Base-by-base conservation (phyloP, 23 red algal species). In the Gracilaria domingensis region DNA sequence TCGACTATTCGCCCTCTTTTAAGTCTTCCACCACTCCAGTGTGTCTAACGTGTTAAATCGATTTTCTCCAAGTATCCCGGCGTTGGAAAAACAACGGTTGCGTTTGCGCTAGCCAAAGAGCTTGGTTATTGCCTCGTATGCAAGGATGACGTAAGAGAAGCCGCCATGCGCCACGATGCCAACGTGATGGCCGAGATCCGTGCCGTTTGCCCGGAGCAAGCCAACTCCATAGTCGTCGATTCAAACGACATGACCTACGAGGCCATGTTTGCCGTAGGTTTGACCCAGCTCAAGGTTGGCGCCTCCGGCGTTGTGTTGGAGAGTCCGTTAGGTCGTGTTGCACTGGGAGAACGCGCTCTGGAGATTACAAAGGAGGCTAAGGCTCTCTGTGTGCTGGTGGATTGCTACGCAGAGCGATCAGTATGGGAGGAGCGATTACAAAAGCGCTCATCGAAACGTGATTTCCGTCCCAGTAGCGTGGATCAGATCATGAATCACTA, bases 231-330 rank as follows among this genome's bases (percentile, higher is more conserved):
- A 34, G 48, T 54, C 14, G 87, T 90, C 48, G 87, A 90, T 73
- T 90, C 87, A 23, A 90, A 90, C 75, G 87, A 90, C 45, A 90
- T 90, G 87, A 90, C 87, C 12, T 90, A 90, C 54, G 87, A 90
- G 57, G 87, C 87, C 23, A 90, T 90, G 87, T 90, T 90, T 62
- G 87, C 87, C 20, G 87, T 90, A 12, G 87, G 87, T 17, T 57
- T 90, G 29, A 90, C 87, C 12, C 87, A 90, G 54, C 87, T 90
- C 57, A 60, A 69, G 32, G 87, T 90, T 21, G 87, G 87, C 49
- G 87, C 87, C 26, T 47, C 54, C 36, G 87, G 87, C n/a, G 87
- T 90, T 47, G 87, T 90, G 12, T 28, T 90, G 54, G 87, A 90
- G 39, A 90, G 87, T 34, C 87, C 87, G 30, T 75, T 90, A 6